These are phyloP conservation scores for Schoenoplectus triqueter DNA, from an alignment of 202 grass and related monocot species.

Conservation along the genomic window DNA sequence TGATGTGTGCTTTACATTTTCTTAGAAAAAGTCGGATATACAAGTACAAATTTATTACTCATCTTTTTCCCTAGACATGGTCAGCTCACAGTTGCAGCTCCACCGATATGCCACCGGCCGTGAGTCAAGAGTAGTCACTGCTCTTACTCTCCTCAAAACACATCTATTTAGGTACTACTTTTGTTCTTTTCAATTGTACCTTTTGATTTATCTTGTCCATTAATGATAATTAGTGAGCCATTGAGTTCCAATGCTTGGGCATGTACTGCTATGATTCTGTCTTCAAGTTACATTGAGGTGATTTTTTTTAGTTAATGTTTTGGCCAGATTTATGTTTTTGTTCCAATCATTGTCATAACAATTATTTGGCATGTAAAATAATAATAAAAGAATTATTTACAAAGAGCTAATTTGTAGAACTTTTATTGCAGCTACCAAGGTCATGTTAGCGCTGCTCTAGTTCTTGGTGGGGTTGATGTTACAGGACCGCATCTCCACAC, in stretches of 20 bases:
- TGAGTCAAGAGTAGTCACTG: slow-evolving; percentile 91
- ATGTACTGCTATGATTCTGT: slow-evolving; percentile 5
- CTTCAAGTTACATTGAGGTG: slow-evolving; percentile 11
- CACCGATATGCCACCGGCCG: slow-evolving; percentile 93
- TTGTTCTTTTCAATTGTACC: slow-evolving; percentile 14
- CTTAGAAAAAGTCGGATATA: slow-evolving; percentile 25
- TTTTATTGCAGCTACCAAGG: slow-evolving; percentile 82
- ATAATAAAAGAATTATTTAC: slow-evolving; percentile 9
- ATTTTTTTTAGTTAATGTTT: neutral
- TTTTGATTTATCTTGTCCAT: neutral
- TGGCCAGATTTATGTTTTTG: neutral
- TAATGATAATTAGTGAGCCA: slow-evolving; percentile 16
- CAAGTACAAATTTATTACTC: neutral
- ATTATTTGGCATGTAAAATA: neutral
- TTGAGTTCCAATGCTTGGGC: neutral
- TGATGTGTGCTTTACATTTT: neutral
- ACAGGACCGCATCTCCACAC: slow-evolving; percentile 98
- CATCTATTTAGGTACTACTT: slow-evolving; percentile 82
- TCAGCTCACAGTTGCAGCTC: slow-evolving; percentile 95
- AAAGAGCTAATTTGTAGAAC: slow-evolving; percentile 6
- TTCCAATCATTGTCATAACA: neutral
- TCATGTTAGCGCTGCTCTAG: slow-evolving; percentile 95
- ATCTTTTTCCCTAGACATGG: slow-evolving; percentile 75
- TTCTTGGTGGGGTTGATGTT: slow-evolving; percentile 96
- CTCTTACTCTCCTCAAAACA: slow-evolving; percentile 86